These are phyloP conservation scores for Paramyrothecium roridum DNA, from an alignment of 2,329 filamentous ascomycete species.

Conservation along the genomic window DNA sequence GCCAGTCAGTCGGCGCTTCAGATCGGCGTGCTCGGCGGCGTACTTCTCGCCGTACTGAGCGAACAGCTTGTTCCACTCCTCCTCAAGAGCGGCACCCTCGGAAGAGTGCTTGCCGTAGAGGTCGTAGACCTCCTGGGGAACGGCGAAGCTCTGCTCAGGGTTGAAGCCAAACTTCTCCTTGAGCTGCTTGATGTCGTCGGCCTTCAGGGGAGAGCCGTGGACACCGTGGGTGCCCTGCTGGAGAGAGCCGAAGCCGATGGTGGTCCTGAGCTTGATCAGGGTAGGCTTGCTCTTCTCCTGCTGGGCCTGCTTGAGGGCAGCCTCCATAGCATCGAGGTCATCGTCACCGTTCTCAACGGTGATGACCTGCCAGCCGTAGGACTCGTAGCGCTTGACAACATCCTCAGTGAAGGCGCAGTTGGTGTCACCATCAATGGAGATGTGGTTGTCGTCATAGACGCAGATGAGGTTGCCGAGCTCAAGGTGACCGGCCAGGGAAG, in stretches of 20 bases:
- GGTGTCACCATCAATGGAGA: slow-evolving; percentile 91
- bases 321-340: slow-evolving; percentile 84
- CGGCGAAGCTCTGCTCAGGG: slow-evolving; percentile 86
- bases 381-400: slow-evolving; percentile 88
- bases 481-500: slow-evolving; percentile 88
- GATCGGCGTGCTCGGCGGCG: slow-evolving; percentile 76
- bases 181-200: slow-evolving; percentile 87
- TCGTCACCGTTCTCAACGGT: slow-evolving; percentile 83
- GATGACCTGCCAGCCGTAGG: slow-evolving; percentile 93
- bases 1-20: slow-evolving; percentile 74
- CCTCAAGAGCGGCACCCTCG: slow-evolving; percentile 82
- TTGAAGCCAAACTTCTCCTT: slow-evolving; percentile 97
- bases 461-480: slow-evolving; percentile 96
- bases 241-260: slow-evolving; percentile 93
- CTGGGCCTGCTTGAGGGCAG: slow-evolving; percentile 80
- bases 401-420: slow-evolving; percentile 97
- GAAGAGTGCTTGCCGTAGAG: slow-evolving; percentile 79
- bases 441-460: slow-evolving; percentile 99
- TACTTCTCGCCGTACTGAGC: slow-evolving; percentile 79
- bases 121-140: slow-evolving; percentile 94
- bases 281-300: slow-evolving; percentile 93
- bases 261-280: slow-evolving; percentile 94
- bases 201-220: slow-evolving; percentile 93
- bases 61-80: slow-evolving; percentile 93
- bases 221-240: slow-evolving; percentile 92